Conservation (phyloP, 2,329 filamentous ascomycete genomes). For the Fusarium continuum region DNA sequence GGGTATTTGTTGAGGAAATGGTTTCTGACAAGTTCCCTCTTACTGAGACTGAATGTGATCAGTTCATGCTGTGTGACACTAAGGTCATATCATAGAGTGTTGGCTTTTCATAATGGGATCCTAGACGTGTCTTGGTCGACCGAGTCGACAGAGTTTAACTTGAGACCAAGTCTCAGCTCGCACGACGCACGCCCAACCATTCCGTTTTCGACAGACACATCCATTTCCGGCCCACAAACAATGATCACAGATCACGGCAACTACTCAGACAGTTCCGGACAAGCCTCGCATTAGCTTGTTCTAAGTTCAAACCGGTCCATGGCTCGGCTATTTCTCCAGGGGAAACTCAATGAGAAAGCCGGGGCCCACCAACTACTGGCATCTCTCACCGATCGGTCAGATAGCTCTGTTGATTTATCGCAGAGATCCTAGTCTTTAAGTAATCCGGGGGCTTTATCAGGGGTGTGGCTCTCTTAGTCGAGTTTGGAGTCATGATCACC, state of each 20-base stretch:
- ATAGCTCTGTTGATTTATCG: not conserved
- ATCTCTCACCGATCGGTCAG: not conserved
- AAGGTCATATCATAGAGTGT: not conserved
- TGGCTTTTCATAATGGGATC: not conserved
- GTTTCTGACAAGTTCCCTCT: no score
- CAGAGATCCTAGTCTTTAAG: no score
- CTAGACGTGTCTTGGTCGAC: not conserved
- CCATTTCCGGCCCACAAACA: not conserved
- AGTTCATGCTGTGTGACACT: not conserved
- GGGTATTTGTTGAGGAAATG: not conserved
- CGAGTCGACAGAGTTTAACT: not conserved
- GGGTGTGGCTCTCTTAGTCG: not conserved
- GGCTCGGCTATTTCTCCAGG: not conserved
- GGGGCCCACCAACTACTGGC: not conserved
- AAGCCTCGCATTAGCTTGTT: not conserved
- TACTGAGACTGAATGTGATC: not conserved
- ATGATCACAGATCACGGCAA: no score
- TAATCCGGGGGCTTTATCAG: not conserved
- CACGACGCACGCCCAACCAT: not conserved
- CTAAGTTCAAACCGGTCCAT: not conserved
- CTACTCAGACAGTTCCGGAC: not conserved
- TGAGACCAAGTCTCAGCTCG: slow-evolving; percentile 7
- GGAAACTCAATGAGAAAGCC: not conserved
- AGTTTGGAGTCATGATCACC: not conserved
- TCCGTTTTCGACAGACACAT: slow-evolving; percentile 3